Evolutionary conservation across 1,284 basidiomycete species (phyloP), one percentile per base, ranked within the genome.

Genomic region (Meira miltonrushii): DNA sequence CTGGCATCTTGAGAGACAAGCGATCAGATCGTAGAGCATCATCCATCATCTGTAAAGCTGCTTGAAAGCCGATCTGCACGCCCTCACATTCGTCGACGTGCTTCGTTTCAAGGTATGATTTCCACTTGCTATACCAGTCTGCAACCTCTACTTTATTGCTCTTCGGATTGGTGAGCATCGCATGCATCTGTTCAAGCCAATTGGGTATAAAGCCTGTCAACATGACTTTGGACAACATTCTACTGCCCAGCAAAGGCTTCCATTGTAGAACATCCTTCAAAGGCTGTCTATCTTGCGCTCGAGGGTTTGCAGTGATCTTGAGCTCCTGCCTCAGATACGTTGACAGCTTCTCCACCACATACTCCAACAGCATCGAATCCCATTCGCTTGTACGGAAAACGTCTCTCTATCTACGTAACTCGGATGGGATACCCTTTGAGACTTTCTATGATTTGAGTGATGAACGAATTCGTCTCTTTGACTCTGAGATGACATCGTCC

Each of bases 121-220:
- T 93, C 94, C 94, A 98, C 78, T 86, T 88, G 2, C 83, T 69
- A 65, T 84, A 85, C 94, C 95, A 97, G 62, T 87, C 84, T 1
- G 88, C 89, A 3, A 98, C 89, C 78, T 98, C 91, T 67, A 88
- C 89, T 68, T 89, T 86, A 79, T 86, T 91, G 69, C 87, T 87
- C 28, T 81, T 83, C 0, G 90, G 87, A 75, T 91, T 88, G 11
- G 87, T 83, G 55, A 98, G 86, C 95, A 93, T 97, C 43, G 89
- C 79, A 72, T 92, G 87, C 39, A 99, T 81, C n/a, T 89, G 85
- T 46, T 90, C 86, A 53, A 98, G 83, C 92, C 92, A 98, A 75
- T 93, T 92, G 1, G 90, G 89, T 83, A 97, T 95, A 81, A 98
- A 94, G 71, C 92, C 91, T 8, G 84, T 83, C 76, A 93, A 87